Base-by-base conservation (phyloP, 257 asterid genomes). In the Solanum verrucosum region DNA sequence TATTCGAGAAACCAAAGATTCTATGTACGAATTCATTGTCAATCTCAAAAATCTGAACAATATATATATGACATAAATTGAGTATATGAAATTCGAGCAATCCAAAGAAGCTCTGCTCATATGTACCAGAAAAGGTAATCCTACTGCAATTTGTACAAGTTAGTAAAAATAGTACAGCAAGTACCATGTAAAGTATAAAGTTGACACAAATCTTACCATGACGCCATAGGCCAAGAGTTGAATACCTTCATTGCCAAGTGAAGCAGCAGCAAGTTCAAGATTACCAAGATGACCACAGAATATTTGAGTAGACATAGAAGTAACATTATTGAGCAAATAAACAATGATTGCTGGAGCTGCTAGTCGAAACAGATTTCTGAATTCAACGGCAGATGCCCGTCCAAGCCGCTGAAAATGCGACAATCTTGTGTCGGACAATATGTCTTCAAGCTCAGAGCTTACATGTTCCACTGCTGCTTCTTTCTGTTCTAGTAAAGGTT, bases 281-380 rank as follows among this genome's bases (percentile, higher is more conserved):
- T 92, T 92, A 10, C 93, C 90, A 6, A 92, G 89, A 84, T 92
- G 93, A 2, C 93, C 93, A 78, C 93, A 92, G 75, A 88, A 92
- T 65, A 92, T 89, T 85, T 90, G 94, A 7, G 94, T 89, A 2
- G 94, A 92, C 92, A 92, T 88, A n/a, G 93, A 90, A 44, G 87
- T 85, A 4, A 92, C 52, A 79, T 89, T 92, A 83, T 90, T 91
- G 7, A 90, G 92, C 91, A 90, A 87, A 87, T 90, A 88, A 34
- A 90, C 91, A 5, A 89, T 88, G 40, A 91, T 82, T 7, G 94
- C 90, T 15, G 94, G 94, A 5, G 92, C 94, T 29, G 94, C 94
- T 10, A 92, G 90, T 4, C 85, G 87, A 87, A 87, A 90, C 10
- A 92, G 89, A 23, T 68, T 85, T 9, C 77, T 38, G 3, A 90